These are phyloP conservation scores for Excoecaria cochinchinensis DNA, from an alignment of 345 rosid genomes.

Conservation along the genomic window DNA sequence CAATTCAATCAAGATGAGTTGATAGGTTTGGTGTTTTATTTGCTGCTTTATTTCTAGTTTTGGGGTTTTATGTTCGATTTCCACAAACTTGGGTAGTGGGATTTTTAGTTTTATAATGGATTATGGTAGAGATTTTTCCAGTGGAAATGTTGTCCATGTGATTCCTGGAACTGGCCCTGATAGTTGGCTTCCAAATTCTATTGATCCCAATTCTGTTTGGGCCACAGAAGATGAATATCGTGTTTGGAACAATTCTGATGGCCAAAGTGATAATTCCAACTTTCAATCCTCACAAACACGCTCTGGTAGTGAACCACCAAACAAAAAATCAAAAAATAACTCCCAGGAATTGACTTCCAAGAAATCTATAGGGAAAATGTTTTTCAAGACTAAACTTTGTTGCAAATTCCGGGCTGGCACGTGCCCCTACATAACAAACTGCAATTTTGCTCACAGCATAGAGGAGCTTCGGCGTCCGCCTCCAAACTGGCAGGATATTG, in stretches of 20 bases:
- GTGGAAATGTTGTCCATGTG: slow-evolving; percentile 65
- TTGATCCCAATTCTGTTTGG: slow-evolving; percentile 58
- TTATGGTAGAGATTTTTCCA: slow-evolving; percentile 41
- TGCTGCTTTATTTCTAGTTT: slow-evolving; percentile 6
- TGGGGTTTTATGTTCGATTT: slow-evolving; percentile 4
- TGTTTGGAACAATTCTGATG: slow-evolving; percentile 48
- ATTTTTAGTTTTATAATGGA: slow-evolving; percentile 37
- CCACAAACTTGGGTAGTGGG: not conserved
- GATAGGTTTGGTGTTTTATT: slow-evolving; percentile 5
- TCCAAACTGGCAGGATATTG: slow-evolving; percentile 69
- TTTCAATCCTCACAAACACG: slow-evolving; percentile 45
- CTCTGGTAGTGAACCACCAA: slow-evolving; percentile 53
- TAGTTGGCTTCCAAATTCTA: slow-evolving; percentile 60
- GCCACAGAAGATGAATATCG: slow-evolving; percentile 92
- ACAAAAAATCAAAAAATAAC: slow-evolving; percentile 52
- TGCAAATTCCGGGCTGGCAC: slow-evolving; percentile 72
- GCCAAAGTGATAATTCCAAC: slow-evolving; percentile 40
- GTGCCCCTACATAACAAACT: slow-evolving; percentile 64
- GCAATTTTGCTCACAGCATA: slow-evolving; percentile 84
- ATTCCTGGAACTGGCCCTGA: slow-evolving; percentile 49
- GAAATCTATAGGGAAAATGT: slow-evolving; percentile 69
- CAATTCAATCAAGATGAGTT: slow-evolving; percentile 4
- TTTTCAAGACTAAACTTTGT: slow-evolving; percentile 88
- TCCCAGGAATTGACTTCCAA: slow-evolving; percentile 52
- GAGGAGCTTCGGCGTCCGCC: slow-evolving; percentile 92